These are phyloP conservation scores for Pythium periplocum DNA, from an alignment of 352 stramenopile genomes.

Conservation along the genomic window DNA sequence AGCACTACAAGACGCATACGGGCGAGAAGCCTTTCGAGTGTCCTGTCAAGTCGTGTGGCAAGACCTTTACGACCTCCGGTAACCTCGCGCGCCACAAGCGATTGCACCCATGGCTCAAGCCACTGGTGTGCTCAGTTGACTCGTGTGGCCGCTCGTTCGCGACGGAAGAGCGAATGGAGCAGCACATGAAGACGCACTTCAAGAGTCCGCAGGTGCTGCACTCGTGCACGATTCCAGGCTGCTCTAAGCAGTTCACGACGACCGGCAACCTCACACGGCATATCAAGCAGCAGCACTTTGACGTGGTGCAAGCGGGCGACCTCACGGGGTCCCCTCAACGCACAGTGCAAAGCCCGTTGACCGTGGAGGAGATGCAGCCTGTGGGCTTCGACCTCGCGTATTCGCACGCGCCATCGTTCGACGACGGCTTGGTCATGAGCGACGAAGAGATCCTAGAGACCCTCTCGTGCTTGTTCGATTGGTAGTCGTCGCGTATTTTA, in stretches of 20 bases:
- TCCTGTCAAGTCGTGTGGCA: slow-evolving; percentile 25
- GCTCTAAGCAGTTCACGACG: slow-evolving; percentile 57
- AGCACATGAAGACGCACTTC: slow-evolving; percentile 16
- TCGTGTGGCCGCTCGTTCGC: slow-evolving; percentile 10
- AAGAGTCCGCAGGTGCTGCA: slow-evolving; percentile 23
- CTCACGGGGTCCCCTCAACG: not conserved
- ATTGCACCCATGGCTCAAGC: slow-evolving; percentile 38
- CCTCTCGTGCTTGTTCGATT: slow-evolving; percentile 5
- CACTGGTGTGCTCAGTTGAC: slow-evolving; percentile 7
- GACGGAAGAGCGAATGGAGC: slow-evolving; percentile 14
- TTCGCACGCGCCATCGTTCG: too few species aligned
- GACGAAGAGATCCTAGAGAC: slow-evolving; percentile 4
- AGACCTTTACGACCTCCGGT: slow-evolving; percentile 70
- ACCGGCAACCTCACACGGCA: slow-evolving; percentile 35
- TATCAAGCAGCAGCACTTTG: slow-evolving; percentile 11
- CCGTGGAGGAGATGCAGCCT: too few species aligned
- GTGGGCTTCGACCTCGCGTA: too few species aligned
- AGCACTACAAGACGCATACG: slow-evolving; percentile 78
- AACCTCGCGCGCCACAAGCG: slow-evolving; percentile 66
- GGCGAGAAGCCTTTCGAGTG: slow-evolving; percentile 66
- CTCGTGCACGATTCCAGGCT: slow-evolving; percentile 33
- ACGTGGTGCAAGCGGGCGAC: not conserved
- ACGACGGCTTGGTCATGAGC: too few species aligned
- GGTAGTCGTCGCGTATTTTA: too few species aligned
- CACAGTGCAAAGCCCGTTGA: too few species aligned